phyloP scores from a whole-genome alignment of 805 yeast genomes.

The Kodamaea hsintzibuensis region DNA sequence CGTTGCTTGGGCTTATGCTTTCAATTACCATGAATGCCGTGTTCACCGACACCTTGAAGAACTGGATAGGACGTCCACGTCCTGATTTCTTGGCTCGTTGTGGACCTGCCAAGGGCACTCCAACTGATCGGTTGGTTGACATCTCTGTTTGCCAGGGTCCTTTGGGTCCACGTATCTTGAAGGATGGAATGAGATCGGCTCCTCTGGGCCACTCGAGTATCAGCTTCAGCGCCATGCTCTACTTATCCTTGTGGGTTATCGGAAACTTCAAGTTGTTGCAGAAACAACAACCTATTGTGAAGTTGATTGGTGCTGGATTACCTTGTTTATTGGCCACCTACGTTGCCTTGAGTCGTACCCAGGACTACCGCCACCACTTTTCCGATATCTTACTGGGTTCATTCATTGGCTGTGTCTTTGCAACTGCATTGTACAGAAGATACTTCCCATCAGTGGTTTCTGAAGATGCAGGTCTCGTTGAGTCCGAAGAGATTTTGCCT shows the following conservation, averaged over 20 bases:
- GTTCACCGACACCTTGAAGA: constrained; percentile 38
- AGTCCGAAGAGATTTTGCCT: constrained; percentile 10
- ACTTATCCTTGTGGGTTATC: constrained; percentile 33
- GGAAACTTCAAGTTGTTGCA: constrained; percentile 26
- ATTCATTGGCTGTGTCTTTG: constrained; percentile 24
- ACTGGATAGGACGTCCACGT: constrained; percentile 32
- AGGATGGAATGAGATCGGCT: constrained; percentile 42
- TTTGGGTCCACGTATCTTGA: constrained; percentile 25
- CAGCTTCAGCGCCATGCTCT: constrained; percentile 34
- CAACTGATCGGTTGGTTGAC: constrained; percentile 24
- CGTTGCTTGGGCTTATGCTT: constrained; percentile 30
- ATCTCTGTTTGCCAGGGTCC: constrained; percentile 36
- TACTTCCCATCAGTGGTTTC: constrained; percentile 13
- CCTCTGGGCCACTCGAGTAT: constrained; percentile 44
- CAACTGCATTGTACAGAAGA: constrained; percentile 13
- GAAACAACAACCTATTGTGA: constrained; percentile 19
- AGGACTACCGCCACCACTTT: constrained; percentile 40
- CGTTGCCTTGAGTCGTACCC: constrained; percentile 33
- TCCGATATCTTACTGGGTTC: constrained; percentile 32
- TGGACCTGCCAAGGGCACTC: constrained; percentile 28
- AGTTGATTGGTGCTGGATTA: constrained; percentile 16
- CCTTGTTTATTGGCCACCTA: constrained; percentile 31
- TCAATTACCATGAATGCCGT: constrained; percentile 33
- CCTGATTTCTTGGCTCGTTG: constrained; percentile 38
- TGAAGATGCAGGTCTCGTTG: constrained; percentile 11